Percentiles rank a stretch among this genome's conserved stretches.
phyloP scores from a whole-genome alignment of 2,329 filamentous ascomycete genomes.

The Sporothrix brasiliensis region DNA sequence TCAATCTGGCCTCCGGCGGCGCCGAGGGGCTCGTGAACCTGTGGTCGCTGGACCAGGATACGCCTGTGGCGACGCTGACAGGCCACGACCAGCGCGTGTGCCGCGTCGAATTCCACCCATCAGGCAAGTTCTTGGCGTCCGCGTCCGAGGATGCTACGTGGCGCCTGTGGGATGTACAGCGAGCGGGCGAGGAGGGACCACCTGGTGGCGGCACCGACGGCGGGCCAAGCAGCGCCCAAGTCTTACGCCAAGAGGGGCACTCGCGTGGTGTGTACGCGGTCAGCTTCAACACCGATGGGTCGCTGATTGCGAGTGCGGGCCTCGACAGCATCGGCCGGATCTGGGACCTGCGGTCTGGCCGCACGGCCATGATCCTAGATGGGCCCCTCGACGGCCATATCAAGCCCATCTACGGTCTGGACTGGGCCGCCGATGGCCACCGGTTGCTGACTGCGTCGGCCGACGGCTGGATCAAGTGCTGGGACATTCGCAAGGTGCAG shows the following conservation, averaged over 20 bases:
- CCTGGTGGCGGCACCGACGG: too few species aligned
- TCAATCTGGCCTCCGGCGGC: slow-evolving; percentile 89
- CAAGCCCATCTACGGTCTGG: slow-evolving; percentile 87
- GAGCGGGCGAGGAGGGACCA: slow-evolving; percentile 64
- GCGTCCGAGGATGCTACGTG: slow-evolving; percentile 96
- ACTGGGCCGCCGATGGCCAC: slow-evolving; percentile 90
- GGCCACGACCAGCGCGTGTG: slow-evolving; percentile 89
- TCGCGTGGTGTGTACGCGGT: slow-evolving; percentile 90
- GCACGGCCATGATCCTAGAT: slow-evolving; percentile 94
- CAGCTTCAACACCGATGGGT: slow-evolving; percentile 88
- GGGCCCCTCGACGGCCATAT: slow-evolving; percentile 80
- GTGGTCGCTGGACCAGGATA: slow-evolving; percentile 87
- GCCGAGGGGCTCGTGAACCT: slow-evolving; percentile 85
- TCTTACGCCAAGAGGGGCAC: slow-evolving; percentile 91
- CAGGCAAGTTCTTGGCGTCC: slow-evolving; percentile 84
- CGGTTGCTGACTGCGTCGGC: slow-evolving; percentile 90
- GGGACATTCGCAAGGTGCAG: slow-evolving; percentile 90
- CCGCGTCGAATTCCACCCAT: slow-evolving; percentile 91
- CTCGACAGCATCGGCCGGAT: slow-evolving; percentile 92
- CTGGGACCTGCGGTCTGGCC: slow-evolving; percentile 90
- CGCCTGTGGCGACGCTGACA: slow-evolving; percentile 76
- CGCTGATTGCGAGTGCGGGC: slow-evolving; percentile 86
- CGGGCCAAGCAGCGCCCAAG: slow-evolving; percentile 32
- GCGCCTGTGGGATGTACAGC: slow-evolving; percentile 93
- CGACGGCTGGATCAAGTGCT: slow-evolving; percentile 96